phyloP scores from a whole-genome alignment of 495 filamentous ascomycete species.

The Daldinia caldariorum region DNA sequence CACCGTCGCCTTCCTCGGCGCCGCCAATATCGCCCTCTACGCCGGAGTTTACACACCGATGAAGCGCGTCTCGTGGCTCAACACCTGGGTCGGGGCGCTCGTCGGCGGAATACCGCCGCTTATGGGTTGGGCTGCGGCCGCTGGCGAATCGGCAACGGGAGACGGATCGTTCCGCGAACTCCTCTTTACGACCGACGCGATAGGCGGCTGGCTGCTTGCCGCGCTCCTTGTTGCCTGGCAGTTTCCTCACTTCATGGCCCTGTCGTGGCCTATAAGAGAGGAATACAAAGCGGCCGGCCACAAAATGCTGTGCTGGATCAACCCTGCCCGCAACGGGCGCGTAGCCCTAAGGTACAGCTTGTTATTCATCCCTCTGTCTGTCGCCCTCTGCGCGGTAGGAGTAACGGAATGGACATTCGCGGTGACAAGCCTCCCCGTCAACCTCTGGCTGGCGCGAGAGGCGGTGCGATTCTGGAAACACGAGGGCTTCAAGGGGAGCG shows the following conservation, averaged over 20 bases:
- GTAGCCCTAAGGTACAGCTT: slow-evolving; percentile 91
- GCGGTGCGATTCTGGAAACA: slow-evolving; percentile 83
- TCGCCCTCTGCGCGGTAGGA: slow-evolving; percentile 79
- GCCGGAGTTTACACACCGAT: slow-evolving; percentile 92
- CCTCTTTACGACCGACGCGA: slow-evolving; percentile 65
- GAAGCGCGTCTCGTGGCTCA: slow-evolving; percentile 85
- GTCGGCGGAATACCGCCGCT: slow-evolving; percentile 94
- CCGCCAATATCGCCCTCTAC: slow-evolving; percentile 85
- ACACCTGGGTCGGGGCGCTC: slow-evolving; percentile 94
- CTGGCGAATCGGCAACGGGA: slow-evolving; percentile 83
- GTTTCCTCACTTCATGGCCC: slow-evolving; percentile 95
- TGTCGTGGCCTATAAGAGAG: slow-evolving; percentile 85
- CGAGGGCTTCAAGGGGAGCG: slow-evolving; percentile 81
- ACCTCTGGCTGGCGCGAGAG: slow-evolving; percentile 85
- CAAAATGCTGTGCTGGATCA: slow-evolving; percentile 89
- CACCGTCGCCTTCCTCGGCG: slow-evolving; percentile 86
- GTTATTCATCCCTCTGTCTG: slow-evolving; percentile 85
- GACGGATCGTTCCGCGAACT: slow-evolving; percentile 79
- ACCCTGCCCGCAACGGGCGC: slow-evolving; percentile 81
- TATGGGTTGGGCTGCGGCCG: slow-evolving; percentile 98
- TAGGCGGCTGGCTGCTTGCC: slow-evolving; percentile 91
- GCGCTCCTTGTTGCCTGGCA: slow-evolving; percentile 93
- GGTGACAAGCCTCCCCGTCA: slow-evolving; percentile 80
- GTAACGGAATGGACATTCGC: slow-evolving; percentile 92
- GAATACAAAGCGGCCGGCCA: slow-evolving; percentile 91